These are phyloP conservation scores for Juncus inflexus DNA, from an alignment of 176 grass and related monocot species.

Conservation along the genomic window DNA sequence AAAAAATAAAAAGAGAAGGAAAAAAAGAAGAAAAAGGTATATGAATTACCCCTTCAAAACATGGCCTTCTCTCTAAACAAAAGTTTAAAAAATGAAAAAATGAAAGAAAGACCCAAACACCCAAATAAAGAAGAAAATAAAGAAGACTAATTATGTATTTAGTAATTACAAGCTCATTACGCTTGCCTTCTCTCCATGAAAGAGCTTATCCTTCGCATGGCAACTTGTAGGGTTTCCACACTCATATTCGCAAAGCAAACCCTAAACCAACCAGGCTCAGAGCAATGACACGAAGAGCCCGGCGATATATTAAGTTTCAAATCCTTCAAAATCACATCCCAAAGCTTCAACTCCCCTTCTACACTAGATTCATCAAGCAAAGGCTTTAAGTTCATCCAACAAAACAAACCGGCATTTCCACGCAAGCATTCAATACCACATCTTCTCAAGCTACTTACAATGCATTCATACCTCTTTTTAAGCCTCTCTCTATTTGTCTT, in stretches of 20 bases:
- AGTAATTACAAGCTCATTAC: no score
- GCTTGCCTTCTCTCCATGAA: slow-evolving; percentile 59
- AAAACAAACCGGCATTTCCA: slow-evolving; percentile 74
- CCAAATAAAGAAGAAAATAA: background rate
- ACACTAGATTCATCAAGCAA: slow-evolving; percentile 36
- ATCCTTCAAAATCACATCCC: slow-evolving; percentile 52
- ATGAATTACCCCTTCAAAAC: no score
- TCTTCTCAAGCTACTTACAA: slow-evolving; percentile 41
- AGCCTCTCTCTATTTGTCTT: slow-evolving; percentile 56
- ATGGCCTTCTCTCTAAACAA: background rate
- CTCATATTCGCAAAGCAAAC: slow-evolving; percentile 96
- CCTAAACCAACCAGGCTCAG: slow-evolving; percentile 85
- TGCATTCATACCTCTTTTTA: slow-evolving; percentile 45
- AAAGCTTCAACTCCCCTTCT: slow-evolving; percentile 56
- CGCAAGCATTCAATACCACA: slow-evolving; percentile 61
- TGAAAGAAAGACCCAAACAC: background rate
- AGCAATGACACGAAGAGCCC: slow-evolving; percentile 82
- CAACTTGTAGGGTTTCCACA: slow-evolving; percentile 60
- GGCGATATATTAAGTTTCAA: slow-evolving; percentile 78
- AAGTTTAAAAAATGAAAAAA: background rate
- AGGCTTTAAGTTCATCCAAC: slow-evolving; percentile 75
- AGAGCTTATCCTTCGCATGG: slow-evolving; percentile 44
- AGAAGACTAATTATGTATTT: no score
- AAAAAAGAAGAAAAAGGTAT: no score
- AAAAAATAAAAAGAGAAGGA: no score